phyloP scores from a whole-genome alignment of 108 stramenopile species.

The Bacterosira constricta region DNA sequence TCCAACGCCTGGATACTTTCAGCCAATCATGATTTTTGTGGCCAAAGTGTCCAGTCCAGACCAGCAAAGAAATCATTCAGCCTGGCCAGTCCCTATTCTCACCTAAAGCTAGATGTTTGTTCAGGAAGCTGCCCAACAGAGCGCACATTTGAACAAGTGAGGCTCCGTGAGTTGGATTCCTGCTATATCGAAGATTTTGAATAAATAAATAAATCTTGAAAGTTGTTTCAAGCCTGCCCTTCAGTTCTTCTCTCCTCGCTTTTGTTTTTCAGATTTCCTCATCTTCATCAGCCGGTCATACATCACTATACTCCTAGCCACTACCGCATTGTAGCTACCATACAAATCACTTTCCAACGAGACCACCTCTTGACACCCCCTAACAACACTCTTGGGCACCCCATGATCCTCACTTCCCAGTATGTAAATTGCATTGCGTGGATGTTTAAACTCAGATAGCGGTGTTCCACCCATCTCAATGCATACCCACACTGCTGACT shows the following conservation, averaged over 20 bases:
- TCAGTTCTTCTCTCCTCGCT: background rate
- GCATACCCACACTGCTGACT: conserved; percentile 41
- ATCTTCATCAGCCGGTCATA: conserved; percentile 49
- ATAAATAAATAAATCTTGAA: too few relatives aligned
- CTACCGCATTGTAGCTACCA: conserved; percentile 55
- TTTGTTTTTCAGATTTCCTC: conserved; percentile 11
- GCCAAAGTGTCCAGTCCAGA: too few relatives aligned
- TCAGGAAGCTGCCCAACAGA: too few relatives aligned
- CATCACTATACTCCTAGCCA: conserved; percentile 55
- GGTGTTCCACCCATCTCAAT: conserved; percentile 58
- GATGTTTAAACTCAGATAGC: conserved; percentile 39
- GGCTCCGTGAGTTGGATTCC: too few relatives aligned
- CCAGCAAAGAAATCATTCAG: too few relatives aligned
- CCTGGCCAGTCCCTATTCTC: too few relatives aligned
- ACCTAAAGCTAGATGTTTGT: too few relatives aligned
- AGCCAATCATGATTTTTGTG: too few relatives aligned
- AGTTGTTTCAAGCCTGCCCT: background rate
- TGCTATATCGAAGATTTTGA: too few relatives aligned
- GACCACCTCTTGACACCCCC: conserved; percentile 45
- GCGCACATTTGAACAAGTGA: too few relatives aligned
- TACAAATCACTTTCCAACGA: conserved; percentile 47
- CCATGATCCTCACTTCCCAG: conserved; percentile 54
- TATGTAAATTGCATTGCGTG: conserved; percentile 49
- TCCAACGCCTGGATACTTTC: too few relatives aligned
- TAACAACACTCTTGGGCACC: conserved; percentile 38